phyloP scores from a whole-genome alignment of 2,329 filamentous ascomycete genomes.

The Talaromyces pinophilus region DNA sequence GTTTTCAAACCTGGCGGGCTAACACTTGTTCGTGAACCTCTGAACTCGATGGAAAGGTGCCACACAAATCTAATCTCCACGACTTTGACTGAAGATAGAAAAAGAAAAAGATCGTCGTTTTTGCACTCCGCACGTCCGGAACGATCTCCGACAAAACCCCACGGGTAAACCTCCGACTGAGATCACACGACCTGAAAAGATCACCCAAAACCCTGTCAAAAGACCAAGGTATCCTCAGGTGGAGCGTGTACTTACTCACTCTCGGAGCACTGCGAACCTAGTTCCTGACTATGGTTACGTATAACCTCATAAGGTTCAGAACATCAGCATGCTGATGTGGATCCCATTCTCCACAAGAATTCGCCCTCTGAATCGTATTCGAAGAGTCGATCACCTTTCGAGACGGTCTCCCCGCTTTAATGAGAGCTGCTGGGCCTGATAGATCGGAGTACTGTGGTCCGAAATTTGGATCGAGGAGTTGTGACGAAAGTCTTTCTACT shows the following conservation, averaged over 20 bases:
- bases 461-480: neutral
- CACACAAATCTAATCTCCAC: neutral
- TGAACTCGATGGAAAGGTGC: neutral
- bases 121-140: neutral
- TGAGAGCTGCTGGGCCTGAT: neutral
- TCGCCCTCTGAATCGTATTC: neutral
- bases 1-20: constrained; percentile 6
- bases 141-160: neutral
- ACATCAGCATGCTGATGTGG: neutral
- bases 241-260: neutral
- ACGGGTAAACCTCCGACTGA: constrained; percentile 1
- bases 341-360: neutral
- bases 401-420: neutral
- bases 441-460: constrained; percentile 1
- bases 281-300: neutral
- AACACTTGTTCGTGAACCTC: neutral
- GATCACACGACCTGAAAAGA: neutral
- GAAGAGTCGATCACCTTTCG: neutral
- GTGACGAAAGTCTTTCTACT: neutral
- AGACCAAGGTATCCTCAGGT: neutral
- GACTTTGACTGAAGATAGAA: neutral
- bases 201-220: too few species aligned
- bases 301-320: constrained; percentile 6
- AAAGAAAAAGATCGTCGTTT: neutral
- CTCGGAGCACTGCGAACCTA: constrained; percentile 10